A percentile compares a stretch with the other conserved stretches of the same genome.
phyloP scores from a whole-genome alignment of 2,329 filamentous ascomycete species.

The Trichophyton rubrum region DNA sequence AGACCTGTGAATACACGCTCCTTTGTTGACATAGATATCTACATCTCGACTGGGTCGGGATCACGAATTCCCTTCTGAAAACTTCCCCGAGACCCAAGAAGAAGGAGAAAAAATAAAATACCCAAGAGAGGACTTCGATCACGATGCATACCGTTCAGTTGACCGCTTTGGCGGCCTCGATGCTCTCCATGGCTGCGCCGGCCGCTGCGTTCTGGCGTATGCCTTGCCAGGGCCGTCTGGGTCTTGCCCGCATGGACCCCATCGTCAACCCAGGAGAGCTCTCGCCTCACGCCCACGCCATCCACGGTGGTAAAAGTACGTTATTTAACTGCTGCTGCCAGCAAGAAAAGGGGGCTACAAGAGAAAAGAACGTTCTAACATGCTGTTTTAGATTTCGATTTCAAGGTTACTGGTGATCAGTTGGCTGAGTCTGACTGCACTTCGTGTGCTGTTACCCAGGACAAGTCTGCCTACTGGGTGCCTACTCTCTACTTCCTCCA shows the following conservation, averaged over 20 bases:
- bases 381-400: constrained; percentile 47
- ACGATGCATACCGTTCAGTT: constrained; percentile 6
- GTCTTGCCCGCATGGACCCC: constrained; percentile 63
- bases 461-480: constrained; percentile 82
- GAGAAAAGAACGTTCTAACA: background rate
- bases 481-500: constrained; percentile 68
- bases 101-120: background rate
- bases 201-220: constrained; percentile 76
- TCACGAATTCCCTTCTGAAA: constrained; percentile 1
- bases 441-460: constrained; percentile 65
- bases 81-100: background rate
- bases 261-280: constrained; percentile 51
- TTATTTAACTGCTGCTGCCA: constrained; percentile 14
- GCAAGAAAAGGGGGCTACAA: background rate
- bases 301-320: constrained; percentile 67
- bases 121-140: background rate
- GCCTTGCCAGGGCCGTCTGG: constrained; percentile 61
- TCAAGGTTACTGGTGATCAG: constrained; percentile 43
- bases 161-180: constrained; percentile 7
- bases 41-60: constrained; percentile 6
- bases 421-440: constrained; percentile 58
- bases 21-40: background rate
- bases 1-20: background rate
- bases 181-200: constrained; percentile 11
- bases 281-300: constrained; percentile 57